Base-by-base conservation (phyloP, 495 filamentous ascomycete species). In the Penicillium riverlandense region DNA sequence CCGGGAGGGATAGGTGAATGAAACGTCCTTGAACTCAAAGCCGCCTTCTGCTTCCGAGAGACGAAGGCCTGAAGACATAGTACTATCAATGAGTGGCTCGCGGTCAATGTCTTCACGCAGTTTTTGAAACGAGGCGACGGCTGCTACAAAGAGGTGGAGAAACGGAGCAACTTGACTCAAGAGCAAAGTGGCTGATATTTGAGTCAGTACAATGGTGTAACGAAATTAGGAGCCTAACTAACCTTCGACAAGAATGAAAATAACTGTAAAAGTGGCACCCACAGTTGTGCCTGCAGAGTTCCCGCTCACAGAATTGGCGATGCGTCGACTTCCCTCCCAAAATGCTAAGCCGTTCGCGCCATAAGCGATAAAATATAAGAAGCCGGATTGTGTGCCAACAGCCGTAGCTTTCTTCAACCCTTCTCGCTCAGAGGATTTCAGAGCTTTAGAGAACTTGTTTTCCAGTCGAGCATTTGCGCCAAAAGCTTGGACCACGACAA, bases 221-320 rank as follows among this genome's bases (percentile, higher is more conserved):
- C n/a, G 4, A 13, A 0, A 9, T 11, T 31, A 10, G 9, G 11
- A 9, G 1, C 1, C 6, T 6, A 22, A 43, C 68, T 63, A 51
- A 78, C 78, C 77, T 50, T 84, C 82, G 22, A 85, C 65, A 28
- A 84, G 66, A 38, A 85, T 63, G 48, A 84, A 84, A 13, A 84
- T 80, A 31, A 84, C 79, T 0, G 82, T 82, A 53, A 80, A 85
- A 7, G 71, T 74, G 36, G 77, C 63, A 35, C 82, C 81, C 12
- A 81, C 74, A 9, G 73, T 75, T 29, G 62, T 54, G 6, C 55
- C 59, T 0, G 52, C 35, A 11, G 43, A 31, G 11, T 55, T 54
- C 6, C 55, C 58, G 7, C 61, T 61, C 22, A 76, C 66, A 8
- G 69, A 63, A 41, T 71, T 54, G 13, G 74, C 76, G 40, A 84